Conservation (phyloP, 805 yeast genomes). For the Metschnikowia orientalis region DNA sequence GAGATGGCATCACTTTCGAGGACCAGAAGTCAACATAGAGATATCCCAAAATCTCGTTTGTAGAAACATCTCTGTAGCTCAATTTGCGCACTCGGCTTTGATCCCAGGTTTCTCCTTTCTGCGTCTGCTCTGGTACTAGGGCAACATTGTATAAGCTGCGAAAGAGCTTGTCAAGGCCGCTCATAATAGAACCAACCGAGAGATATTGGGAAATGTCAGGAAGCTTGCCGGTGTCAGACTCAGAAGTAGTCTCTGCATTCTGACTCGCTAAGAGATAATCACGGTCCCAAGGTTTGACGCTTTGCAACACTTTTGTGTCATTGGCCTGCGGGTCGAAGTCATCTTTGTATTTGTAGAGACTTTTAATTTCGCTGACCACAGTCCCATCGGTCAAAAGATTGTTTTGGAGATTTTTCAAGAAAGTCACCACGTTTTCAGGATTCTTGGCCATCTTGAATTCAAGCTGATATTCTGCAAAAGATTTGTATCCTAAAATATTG, state of each 20-base stretch:
- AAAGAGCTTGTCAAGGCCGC: constrained; percentile 74
- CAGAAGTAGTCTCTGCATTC: constrained; percentile 15
- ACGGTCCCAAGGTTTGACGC: constrained; percentile 87
- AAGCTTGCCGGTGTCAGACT: constrained; percentile 24
- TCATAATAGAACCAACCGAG: constrained; percentile 79
- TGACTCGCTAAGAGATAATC: constrained; percentile 47
- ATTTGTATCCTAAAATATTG: constrained; percentile 60
- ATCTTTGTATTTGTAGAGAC: constrained; percentile 36
- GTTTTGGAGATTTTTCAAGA: constrained; percentile 56
- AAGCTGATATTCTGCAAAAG: constrained; percentile 76
- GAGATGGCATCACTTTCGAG: constrained; percentile 81
- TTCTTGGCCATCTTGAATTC: constrained; percentile 85
- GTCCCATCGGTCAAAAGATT: constrained; percentile 38
- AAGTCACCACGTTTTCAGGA: constrained; percentile 70
- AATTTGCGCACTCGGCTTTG: constrained; percentile 72
- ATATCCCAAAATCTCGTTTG: constrained; percentile 60
- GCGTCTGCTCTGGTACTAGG: constrained; percentile 60
- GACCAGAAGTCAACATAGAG: constrained; percentile 86
- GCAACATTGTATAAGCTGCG: constrained; percentile 69
- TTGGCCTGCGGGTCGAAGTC: constrained; percentile 7
- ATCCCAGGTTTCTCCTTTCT: constrained; percentile 83
- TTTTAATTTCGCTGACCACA: constrained; percentile 56
- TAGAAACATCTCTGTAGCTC: constrained; percentile 59
- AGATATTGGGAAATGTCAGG: constrained; percentile 65
- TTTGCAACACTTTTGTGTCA: constrained; percentile 40